Conservation (phyloP, 345 rosid genomes). For the Chamaenerion angustifolium region DNA sequence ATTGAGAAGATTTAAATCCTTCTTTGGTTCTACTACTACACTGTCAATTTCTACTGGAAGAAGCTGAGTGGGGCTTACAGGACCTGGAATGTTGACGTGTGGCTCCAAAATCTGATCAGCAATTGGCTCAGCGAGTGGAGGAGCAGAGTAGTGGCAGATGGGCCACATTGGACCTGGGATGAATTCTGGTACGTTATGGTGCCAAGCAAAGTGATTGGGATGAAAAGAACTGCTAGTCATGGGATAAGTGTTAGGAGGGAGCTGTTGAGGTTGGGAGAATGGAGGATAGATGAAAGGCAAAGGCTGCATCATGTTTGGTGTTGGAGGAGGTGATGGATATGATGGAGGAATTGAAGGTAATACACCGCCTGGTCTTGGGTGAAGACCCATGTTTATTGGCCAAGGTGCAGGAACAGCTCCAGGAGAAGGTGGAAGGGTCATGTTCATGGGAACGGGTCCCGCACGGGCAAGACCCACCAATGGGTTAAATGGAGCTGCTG, state of each 20-base stretch:
- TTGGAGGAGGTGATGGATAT: slow-evolving; percentile 77
- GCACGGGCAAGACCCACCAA: slow-evolving; percentile 47
- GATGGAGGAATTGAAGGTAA: slow-evolving; percentile 33
- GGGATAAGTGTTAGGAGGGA: slow-evolving; percentile 62
- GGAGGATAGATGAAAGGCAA: slow-evolving; percentile 78
- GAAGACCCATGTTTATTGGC: slow-evolving; percentile 80
- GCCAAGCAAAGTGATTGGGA: slow-evolving; percentile 89
- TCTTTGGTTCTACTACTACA: slow-evolving; percentile 19
- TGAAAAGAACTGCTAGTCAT: slow-evolving; percentile 57
- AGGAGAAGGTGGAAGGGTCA: slow-evolving; percentile 40
- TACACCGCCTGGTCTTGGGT: slow-evolving; percentile 48
- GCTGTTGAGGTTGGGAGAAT: slow-evolving; percentile 45
- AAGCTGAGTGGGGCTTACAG: slow-evolving; percentile 20
- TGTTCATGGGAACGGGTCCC: slow-evolving; percentile 45
- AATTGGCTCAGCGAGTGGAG: slow-evolving; percentile 56
- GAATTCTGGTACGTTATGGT: slow-evolving; percentile 49
- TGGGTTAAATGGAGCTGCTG: slow-evolving; percentile 93
- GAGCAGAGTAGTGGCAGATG: slow-evolving; percentile 54
- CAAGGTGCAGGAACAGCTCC: slow-evolving; percentile 59
- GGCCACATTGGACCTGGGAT: slow-evolving; percentile 68
- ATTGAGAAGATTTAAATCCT: slow-evolving; percentile 23
- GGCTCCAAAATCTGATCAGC: slow-evolving; percentile 35
- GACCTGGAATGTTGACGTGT: slow-evolving; percentile 18
- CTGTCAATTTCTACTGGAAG: slow-evolving; percentile 44
- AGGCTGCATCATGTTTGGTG: slow-evolving; percentile 80